Base-by-base conservation (phyloP, 768 basidiomycete genomes). In the Pulveroboletus sp. region DNA sequence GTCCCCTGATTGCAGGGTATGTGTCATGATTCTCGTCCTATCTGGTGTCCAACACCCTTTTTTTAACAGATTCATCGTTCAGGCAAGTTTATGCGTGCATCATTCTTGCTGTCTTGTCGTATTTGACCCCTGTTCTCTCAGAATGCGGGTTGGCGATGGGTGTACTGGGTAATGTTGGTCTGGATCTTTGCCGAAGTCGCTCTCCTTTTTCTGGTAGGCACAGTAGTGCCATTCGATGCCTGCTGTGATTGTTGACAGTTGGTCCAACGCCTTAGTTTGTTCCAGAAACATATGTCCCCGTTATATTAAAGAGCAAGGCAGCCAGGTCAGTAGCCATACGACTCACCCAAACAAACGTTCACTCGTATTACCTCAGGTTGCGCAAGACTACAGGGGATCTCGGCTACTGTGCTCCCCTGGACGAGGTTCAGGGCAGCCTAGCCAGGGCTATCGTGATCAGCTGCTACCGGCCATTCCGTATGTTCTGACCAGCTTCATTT, bases 91-190 rank as follows among this genome's bases (percentile, higher is more conserved):
- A 26, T 49, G n/a, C 9, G 10, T 27, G n/a, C n/a, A n/a, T 15
- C 27, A 15, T 26, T 26, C n/a, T 18, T 43, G 5, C n/a, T 37
- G 7, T 32, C 9, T 24, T 17, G 46, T 41, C 46, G 56, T 39
- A 56, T 43, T 45, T 14, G 18, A 47, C 27, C 37, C 17, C n/a
- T 10, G 1, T 31, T 2, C 32, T 1, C 39, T 37, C 42, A 86
- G 78, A 71, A 83, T 56, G 53, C 75, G 1, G 58, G 75, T 40
- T 87, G 86, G 86, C 68, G 85, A 51, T 92, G 89, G 89, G 88
- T 87, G 0, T 93, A 83, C 68, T 80, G 82, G 49, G 67, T 86
- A 14, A 63, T 84, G 49, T 53, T 83, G 2, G 86, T 86, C 18
- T 93, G 89, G 91, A 73, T 77, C 1, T 80, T 78, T 42, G 67